These are phyloP conservation scores for Aspergillus udagawae DNA, from an alignment of 2,329 filamentous ascomycete species.

Conservation along the genomic window DNA sequence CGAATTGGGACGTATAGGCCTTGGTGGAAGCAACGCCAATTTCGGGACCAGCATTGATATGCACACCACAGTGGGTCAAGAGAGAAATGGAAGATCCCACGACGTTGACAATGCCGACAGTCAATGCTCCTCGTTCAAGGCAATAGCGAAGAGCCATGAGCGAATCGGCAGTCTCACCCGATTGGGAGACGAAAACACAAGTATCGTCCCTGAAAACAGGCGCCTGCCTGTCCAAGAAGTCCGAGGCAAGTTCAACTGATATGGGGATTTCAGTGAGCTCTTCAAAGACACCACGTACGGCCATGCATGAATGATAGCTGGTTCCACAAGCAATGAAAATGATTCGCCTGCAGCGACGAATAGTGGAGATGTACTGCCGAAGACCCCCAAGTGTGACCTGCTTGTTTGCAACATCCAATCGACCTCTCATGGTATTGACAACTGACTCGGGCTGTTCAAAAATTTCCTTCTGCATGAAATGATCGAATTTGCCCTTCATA, in stretches of 20 bases:
- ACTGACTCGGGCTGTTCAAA: constrained; percentile 99
- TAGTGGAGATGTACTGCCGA: constrained; percentile 92
- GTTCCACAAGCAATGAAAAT: constrained; percentile 99
- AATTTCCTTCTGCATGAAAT: constrained; percentile 99
- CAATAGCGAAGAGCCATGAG: constrained; percentile 97
- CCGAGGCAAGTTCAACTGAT: constrained; percentile 91
- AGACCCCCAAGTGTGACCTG: constrained; percentile 92
- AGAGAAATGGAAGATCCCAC: constrained; percentile 98
- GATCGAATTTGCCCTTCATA: constrained; percentile 99
- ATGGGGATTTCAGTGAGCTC: constrained; percentile 98
- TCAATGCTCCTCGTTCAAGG: constrained; percentile 92
- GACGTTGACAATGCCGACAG: constrained; percentile 97
- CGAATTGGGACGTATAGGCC: constrained; percentile 98
- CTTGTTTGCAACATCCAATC: constrained; percentile 89
- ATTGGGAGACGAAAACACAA: constrained; percentile 98
- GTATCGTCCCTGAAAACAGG: constrained; percentile 99
- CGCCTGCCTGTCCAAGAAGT: constrained; percentile 94
- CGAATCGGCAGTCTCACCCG: constrained; percentile 96
- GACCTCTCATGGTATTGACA: constrained; percentile 99
- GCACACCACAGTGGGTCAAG: constrained; percentile 98
- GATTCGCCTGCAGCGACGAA: constrained; percentile 91
- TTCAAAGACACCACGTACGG: constrained; percentile 94
- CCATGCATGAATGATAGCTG: constrained; percentile 99
- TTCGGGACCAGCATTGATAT: constrained; percentile 97
- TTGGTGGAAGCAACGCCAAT: constrained; percentile 99